A percentile compares a stretch with the other conserved stretches of the same genome.
Conservation (phyloP, 345 rosid species). For the Gossypium sturtianum region DNA sequence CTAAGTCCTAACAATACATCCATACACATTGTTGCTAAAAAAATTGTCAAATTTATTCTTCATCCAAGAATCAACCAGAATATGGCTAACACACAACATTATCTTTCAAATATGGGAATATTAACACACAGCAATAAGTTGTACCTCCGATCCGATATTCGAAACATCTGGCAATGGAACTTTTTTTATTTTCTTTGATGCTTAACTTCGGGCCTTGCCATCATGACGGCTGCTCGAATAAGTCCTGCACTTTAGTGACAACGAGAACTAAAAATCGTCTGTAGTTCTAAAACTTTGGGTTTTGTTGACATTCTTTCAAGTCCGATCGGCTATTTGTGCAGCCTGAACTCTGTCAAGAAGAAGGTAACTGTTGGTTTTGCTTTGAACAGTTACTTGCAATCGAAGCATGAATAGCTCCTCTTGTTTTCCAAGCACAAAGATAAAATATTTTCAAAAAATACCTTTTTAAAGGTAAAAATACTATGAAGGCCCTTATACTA, state of each 20-base stretch:
- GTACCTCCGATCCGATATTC: neutral
- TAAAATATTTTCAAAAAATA: neutral
- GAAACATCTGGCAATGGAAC: neutral
- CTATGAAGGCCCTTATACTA: no score
- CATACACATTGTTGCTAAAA: neutral
- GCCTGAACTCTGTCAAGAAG: neutral
- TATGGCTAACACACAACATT: neutral
- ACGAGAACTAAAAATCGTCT: neutral
- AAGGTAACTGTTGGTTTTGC: neutral
- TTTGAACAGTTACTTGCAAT: neutral
- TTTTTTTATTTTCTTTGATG: slow-evolving; percentile 1
- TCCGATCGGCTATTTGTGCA: neutral
- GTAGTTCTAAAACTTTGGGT: neutral
- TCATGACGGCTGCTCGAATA: neutral
- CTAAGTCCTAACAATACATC: neutral
- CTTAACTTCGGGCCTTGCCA: neutral
- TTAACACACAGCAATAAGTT: neutral
- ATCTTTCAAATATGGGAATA: neutral
- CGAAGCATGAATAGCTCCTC: neutral
- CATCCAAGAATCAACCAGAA: neutral
- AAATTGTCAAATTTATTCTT: neutral
- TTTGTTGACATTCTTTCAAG: neutral
- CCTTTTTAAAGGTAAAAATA: neutral
- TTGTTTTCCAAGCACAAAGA: neutral
- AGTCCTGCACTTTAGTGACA: neutral